Conservation (phyloP, 2,329 filamentous ascomycete genomes). For the Myriangium duriaei region DNA sequence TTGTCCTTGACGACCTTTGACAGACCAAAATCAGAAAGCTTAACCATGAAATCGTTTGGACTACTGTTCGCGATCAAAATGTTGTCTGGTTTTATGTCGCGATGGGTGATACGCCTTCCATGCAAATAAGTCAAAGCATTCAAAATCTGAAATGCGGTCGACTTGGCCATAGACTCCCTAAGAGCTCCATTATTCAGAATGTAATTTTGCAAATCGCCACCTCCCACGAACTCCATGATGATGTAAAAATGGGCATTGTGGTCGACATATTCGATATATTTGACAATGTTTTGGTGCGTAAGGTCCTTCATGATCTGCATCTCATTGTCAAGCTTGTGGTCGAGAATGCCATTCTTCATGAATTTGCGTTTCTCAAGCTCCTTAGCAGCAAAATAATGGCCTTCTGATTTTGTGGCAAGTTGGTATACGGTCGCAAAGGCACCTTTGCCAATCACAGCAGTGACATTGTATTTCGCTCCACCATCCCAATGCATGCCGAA, state of each 20-base stretch:
- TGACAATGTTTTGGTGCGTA: constrained; percentile 78
- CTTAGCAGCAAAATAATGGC: constrained; percentile 77
- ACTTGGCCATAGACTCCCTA: constrained; percentile 54
- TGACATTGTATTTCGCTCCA: constrained; percentile 70
- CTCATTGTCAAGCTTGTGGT: constrained; percentile 90
- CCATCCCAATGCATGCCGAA: constrained; percentile 69
- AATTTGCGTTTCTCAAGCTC: constrained; percentile 88
- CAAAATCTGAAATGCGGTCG: constrained; percentile 64
- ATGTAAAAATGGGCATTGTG: constrained; percentile 75
- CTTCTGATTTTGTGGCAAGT: constrained; percentile 73
- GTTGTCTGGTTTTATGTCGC: constrained; percentile 98
- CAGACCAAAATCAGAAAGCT: constrained; percentile 90
- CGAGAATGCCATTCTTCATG: constrained; percentile 80
- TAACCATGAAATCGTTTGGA: constrained; percentile 57
- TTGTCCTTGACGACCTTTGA: constrained; percentile 81
- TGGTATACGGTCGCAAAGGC: constrained; percentile 93
- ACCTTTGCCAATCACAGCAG: constrained; percentile 73
- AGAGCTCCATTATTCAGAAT: constrained; percentile 51
- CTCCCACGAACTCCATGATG: constrained; percentile 86
- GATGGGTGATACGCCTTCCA: constrained; percentile 77
- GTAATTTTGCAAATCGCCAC: constrained; percentile 70
- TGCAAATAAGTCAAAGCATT: constrained; percentile 80
- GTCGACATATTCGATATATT: constrained; percentile 81
- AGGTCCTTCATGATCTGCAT: constrained; percentile 89
- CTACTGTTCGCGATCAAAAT: constrained; percentile 66